Base-by-base conservation (phyloP, 78 protist species). In the Cavenderia fasciculata region DNA sequence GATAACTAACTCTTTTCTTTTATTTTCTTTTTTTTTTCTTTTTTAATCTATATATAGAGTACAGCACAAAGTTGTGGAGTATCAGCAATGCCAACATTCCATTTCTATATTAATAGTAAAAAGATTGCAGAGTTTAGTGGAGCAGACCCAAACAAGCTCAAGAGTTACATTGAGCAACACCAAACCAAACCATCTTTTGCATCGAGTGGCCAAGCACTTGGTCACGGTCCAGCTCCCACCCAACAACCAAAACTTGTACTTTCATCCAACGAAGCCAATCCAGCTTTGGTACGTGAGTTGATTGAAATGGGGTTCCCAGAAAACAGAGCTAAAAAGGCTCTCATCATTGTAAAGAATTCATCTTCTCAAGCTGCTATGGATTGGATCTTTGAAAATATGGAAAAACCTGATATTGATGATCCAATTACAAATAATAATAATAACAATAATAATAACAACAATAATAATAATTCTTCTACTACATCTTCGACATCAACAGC, bases 51-150 rank as follows among this genome's bases (percentile, higher is more conserved):
- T n/a, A n/a, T n/a, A n/a, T n/a, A 75, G 75, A 71, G 43, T 14
- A 74, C 92, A 4, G 91, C 95, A 23, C 84, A 74, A 47, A 59
- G 74, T 18, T 54, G 59, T 46, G 62, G 82, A 7, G 75, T 94
- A 14, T 54, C 65, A 40, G 76, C 92, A 47, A 86, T 94, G 95
- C 96, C 96, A 47, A 92, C 95, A 10, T 94, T 94, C 38, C 95
- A 68, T 19, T 87, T 94, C 74, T 87, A 41, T 57, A 31, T 77
- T 4, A 71, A 61, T 3, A 57, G 44, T 18, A 62, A 38, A 27
- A 56, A 63, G 34, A 86, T 87, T 61, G 76, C 46, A 16, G 86
- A 87, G 33, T 77, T 87, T 68, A 29, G 49, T 49, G 93, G 93
- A 14, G 93, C 93, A 7, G 93, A 87, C 51, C 73, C 34, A 70